A percentile compares a stretch with the other conserved stretches of the same genome.
Evolutionary conservation across 2,329 filamentous ascomycete genomes (phyloP).

Genomic region (Stemphylium beticola): DNA sequence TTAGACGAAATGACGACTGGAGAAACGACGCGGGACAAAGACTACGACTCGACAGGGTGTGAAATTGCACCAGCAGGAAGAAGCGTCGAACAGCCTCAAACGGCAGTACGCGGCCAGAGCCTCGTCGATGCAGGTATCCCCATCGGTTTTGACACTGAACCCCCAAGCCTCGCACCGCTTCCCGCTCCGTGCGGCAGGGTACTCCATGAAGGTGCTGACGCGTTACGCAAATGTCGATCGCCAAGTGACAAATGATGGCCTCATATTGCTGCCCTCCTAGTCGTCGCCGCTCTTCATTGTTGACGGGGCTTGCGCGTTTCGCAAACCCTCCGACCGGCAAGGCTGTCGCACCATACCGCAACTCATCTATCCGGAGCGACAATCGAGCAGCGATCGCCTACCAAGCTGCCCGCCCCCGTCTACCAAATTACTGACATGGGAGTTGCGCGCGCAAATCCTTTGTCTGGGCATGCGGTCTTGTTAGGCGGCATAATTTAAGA

Average conservation of each 20-base stretch:
- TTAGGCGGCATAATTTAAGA: conserved; percentile 7
- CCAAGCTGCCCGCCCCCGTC: background rate
- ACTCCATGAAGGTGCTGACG: conserved; percentile 9
- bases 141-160: conserved; percentile 14
- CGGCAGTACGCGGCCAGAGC: conserved; percentile 11
- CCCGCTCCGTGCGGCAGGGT: conserved; percentile 10
- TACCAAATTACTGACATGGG: background rate
- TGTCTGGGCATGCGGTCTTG: background rate
- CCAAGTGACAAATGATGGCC: conserved; percentile 1
- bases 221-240: conserved; percentile 12
- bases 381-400: too few species aligned
- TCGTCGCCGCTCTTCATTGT: conserved; percentile 2
- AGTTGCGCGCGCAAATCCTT: background rate
- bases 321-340: conserved; percentile 16
- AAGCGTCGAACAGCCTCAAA: conserved; percentile 12
- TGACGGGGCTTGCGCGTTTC: conserved; percentile 13
- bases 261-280: background rate
- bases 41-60: conserved; percentile 11
- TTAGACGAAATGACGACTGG: conserved; percentile 8
- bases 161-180: conserved; percentile 7
- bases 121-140: conserved; percentile 9
- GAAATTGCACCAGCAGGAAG: conserved; percentile 13
- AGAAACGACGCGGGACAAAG: conserved; percentile 2
- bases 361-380: conserved; percentile 9
- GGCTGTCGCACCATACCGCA: conserved; percentile 20